Percentiles rank a stretch among this genome's conserved stretches.
Conservation (phyloP, 257 asterid species). For the Jacaranda mimosifolia region DNA sequence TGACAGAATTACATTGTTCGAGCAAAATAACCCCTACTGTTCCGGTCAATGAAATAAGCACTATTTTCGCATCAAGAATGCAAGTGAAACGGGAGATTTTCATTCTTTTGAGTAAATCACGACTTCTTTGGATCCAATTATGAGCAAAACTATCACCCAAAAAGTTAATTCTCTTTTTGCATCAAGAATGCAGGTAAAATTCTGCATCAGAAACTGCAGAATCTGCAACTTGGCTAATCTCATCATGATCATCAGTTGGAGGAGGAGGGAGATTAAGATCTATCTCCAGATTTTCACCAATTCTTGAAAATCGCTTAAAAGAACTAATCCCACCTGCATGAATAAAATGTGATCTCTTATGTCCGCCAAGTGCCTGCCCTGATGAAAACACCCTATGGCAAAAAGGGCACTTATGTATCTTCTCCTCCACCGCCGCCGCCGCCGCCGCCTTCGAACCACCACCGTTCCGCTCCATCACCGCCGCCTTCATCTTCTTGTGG, state of each 20-base stretch:
- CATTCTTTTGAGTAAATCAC: too few relatives aligned
- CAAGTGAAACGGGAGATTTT: too few relatives aligned
- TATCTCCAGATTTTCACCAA: constrained; percentile 46
- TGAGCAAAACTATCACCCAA: too few relatives aligned
- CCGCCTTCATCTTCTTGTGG: constrained; percentile 60
- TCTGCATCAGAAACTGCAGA: constrained; percentile 30
- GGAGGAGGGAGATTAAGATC: constrained; percentile 83
- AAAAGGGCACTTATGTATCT: constrained; percentile 68
- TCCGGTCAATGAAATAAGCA: too few relatives aligned
- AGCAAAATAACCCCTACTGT: too few relatives aligned
- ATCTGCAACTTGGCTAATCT: constrained; percentile 44
- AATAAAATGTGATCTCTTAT: constrained; percentile 73
- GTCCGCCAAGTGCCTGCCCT: constrained; percentile 92
- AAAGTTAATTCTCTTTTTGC: too few relatives aligned
- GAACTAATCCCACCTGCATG: constrained; percentile 38
- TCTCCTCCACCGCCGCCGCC: constrained; percentile 46
- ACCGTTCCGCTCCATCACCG: not conserved
- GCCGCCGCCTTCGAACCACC: not conserved
- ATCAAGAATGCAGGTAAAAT: not conserved
- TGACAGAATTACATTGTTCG: too few relatives aligned
- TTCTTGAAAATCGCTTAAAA: constrained; percentile 41
- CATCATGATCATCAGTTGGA: constrained; percentile 50
- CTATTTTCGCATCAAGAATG: too few relatives aligned
- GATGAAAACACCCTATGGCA: constrained; percentile 77
- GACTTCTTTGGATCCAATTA: too few relatives aligned